Percentiles rank a stretch among this genome's conserved stretches.
Conservation (phyloP, 371 early-diverging fungal species). For the Mucor velutinosus region DNA sequence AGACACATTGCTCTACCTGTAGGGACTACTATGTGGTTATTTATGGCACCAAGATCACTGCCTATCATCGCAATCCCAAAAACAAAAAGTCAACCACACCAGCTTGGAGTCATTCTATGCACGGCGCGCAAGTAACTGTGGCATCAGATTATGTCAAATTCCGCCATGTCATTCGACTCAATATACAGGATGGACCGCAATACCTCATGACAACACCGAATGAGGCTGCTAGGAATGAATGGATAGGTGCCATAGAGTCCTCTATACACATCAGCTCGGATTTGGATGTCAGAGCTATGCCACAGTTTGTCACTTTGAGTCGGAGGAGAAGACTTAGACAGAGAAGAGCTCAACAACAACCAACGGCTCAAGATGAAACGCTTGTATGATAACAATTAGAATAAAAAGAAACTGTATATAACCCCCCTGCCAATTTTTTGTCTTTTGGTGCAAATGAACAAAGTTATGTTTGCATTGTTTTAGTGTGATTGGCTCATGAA, state of each 20-base stretch:
- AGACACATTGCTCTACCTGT: not conserved
- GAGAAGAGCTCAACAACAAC: not conserved
- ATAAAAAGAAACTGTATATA: not conserved
- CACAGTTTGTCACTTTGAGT: slow-evolving; percentile 37
- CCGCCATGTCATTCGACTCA: slow-evolving; percentile 40
- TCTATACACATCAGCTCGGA: slow-evolving; percentile 44
- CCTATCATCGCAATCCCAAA: slow-evolving; percentile 18
- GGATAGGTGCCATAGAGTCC: slow-evolving; percentile 43
- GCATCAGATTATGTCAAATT: slow-evolving; percentile 47
- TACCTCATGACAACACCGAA: slow-evolving; percentile 33
- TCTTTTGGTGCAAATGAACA: too few relatives aligned
- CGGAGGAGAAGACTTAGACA: slow-evolving; percentile 21
- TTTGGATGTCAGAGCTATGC: slow-evolving; percentile 45
- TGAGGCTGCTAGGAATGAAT: slow-evolving; percentile 27
- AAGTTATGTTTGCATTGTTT: too few relatives aligned
- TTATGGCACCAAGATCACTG: slow-evolving; percentile 19
- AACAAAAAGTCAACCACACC: slow-evolving; percentile 17
- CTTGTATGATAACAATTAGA: slow-evolving; percentile 3
- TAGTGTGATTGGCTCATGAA: too few relatives aligned
- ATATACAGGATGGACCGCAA: slow-evolving; percentile 39
- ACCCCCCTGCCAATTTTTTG: not conserved
- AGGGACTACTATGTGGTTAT: slow-evolving; percentile 20
- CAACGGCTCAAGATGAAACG: not conserved
- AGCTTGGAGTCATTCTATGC: slow-evolving; percentile 43
- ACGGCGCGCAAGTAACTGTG: slow-evolving; percentile 34